Conservation (phyloP, 768 basidiomycete species). For the Exsudoporus frostii region DNA sequence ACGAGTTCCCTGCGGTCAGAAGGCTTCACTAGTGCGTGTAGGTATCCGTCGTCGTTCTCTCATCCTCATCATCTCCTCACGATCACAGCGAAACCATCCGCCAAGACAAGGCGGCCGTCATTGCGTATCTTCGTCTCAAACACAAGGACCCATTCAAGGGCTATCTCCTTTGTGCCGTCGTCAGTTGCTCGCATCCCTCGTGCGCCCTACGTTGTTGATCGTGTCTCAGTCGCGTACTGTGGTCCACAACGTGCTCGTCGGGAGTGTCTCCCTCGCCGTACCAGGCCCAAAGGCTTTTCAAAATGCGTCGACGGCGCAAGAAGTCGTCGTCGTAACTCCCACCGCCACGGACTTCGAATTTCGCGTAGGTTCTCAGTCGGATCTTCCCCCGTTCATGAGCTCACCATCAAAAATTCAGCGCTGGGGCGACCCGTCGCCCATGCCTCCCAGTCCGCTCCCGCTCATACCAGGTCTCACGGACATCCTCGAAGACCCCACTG, state of each 20-base stretch:
- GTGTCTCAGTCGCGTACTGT: constrained; percentile 54
- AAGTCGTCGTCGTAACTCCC: constrained; percentile 72
- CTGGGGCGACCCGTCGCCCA: constrained; percentile 67
- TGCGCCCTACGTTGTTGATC: constrained; percentile 1
- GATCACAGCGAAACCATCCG: constrained; percentile 63
- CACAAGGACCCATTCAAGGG: constrained; percentile 79
- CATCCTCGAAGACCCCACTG: constrained; percentile 5
- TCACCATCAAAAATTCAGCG: constrained; percentile 38
- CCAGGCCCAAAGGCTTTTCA: constrained; percentile 74
- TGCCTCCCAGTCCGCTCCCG: constrained; percentile 49
- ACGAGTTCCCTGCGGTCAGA: constrained; percentile 66
- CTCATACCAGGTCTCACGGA: constrained; percentile 20
- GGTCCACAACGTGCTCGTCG: constrained; percentile 69
- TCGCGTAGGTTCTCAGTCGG: constrained; percentile 37
- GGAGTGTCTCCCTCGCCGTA: constrained; percentile 75
- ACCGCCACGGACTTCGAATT: constrained; percentile 51
- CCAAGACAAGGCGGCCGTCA: constrained; percentile 75
- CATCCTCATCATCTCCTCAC: neutral
- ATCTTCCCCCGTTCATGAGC: constrained; percentile 8
- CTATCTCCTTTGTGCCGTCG: constrained; percentile 71
- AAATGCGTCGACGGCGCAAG: constrained; percentile 79
- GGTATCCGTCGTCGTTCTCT: neutral
- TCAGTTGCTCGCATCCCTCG: constrained; percentile 36
- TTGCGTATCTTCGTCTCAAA: constrained; percentile 73
- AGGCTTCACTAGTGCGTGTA: constrained; percentile 62